Evolutionary conservation across 352 stramenopile species (phyloP).

Genomic region (Globisporangium solare): DNA sequence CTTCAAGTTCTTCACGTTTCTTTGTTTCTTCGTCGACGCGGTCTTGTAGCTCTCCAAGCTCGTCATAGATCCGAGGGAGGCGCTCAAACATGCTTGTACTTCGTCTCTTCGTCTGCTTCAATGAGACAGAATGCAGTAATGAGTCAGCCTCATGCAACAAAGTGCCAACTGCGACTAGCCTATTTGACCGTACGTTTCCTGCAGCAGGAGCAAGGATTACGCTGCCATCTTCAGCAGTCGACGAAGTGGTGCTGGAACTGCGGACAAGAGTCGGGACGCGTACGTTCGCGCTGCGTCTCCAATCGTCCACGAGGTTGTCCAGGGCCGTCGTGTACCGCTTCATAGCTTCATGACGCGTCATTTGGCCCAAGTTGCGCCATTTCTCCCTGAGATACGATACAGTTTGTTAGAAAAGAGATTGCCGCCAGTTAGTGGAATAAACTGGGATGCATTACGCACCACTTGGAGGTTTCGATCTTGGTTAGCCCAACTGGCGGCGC

Average conservation of each 20-base stretch:
- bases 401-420: background rate
- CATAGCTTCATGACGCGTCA: constrained; percentile 76
- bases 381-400: constrained; percentile 36
- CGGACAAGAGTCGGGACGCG: constrained; percentile 15
- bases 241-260: constrained; percentile 13
- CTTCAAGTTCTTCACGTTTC: constrained; percentile 64
- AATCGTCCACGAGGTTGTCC: constrained; percentile 81
- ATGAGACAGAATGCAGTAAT: background rate
- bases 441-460: constrained; percentile 15
- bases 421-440: background rate
- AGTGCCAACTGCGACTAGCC: too few species aligned
- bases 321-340: constrained; percentile 68
- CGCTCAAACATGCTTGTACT: constrained; percentile 62
- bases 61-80: constrained; percentile 59
- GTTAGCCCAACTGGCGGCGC: constrained; percentile 27
- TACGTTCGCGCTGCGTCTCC: constrained; percentile 53
- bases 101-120: constrained; percentile 19
- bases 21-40: constrained; percentile 65
- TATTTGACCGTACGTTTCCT: background rate
- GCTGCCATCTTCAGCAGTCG: constrained; percentile 3
- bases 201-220: background rate
- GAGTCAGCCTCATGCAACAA: background rate
- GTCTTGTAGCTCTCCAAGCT: constrained; percentile 61
- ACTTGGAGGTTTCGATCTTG: constrained; percentile 58
- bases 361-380: constrained; percentile 59